Conservation (phyloP, 129 eudicot genomes). For the Flaveria trinervia region DNA sequence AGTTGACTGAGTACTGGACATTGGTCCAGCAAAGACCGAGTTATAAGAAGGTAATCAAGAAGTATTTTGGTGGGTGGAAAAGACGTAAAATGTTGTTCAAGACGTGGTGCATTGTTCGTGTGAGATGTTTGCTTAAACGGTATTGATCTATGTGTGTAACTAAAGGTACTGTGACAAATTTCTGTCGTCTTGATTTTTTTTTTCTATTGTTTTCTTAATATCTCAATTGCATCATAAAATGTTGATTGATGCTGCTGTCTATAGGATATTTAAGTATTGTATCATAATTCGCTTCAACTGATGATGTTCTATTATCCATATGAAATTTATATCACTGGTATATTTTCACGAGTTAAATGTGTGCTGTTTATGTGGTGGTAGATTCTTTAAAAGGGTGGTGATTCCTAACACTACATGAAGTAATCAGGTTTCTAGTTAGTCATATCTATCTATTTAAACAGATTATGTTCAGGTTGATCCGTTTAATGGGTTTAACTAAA, state of each 20-base stretch:
- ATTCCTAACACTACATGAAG: neutral
- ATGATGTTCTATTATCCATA: neutral
- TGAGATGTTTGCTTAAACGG: slow-evolving; percentile 58
- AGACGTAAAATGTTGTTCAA: slow-evolving; percentile 62
- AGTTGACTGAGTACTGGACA: slow-evolving; percentile 62
- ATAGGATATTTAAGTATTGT: neutral
- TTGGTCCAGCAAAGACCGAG: slow-evolving; percentile 66
- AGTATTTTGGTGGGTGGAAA: slow-evolving; percentile 74
- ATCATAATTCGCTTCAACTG: neutral
- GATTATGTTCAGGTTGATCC: neutral
- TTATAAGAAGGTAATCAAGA: slow-evolving; percentile 76
- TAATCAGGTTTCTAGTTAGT: neutral
- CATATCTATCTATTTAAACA: neutral
- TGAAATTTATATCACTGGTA: neutral
- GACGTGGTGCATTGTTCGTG: slow-evolving; percentile 67
- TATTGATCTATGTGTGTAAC: slow-evolving; percentile 35
- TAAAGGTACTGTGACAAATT: neutral
- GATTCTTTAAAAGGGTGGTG: neutral
- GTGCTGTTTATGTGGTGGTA: neutral
- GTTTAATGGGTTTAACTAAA: neutral
- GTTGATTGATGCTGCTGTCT: neutral
- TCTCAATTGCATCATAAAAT: neutral
- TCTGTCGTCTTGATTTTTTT: neutral
- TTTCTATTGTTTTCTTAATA: neutral
- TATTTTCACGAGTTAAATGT: neutral